Conservation (phyloP, 2,329 filamentous ascomycete genomes). For the Colletotrichum falcatum region DNA sequence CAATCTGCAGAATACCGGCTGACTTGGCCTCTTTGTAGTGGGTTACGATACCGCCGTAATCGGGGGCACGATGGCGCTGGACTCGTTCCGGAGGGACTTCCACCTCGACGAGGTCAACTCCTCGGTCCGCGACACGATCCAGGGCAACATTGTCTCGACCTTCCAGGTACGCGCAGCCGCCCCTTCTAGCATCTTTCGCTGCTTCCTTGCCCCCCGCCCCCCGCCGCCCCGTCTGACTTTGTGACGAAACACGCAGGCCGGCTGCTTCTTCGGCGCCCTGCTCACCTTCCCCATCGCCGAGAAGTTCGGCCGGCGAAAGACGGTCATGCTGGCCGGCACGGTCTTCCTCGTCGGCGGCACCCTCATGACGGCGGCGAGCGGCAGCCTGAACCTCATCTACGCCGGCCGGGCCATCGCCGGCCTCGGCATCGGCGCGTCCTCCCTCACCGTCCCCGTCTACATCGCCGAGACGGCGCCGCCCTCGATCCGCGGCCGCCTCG, state of each 20-base stretch:
- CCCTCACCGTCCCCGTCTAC: constrained; percentile 60
- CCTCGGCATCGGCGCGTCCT: constrained; percentile 63
- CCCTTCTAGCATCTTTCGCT: too few species aligned
- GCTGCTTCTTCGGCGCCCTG: constrained; percentile 56
- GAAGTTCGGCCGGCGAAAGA: constrained; percentile 58
- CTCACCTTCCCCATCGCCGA: constrained; percentile 60
- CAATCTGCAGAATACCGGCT: not conserved
- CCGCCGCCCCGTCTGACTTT: fast-evolving
- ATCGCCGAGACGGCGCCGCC: constrained; percentile 59
- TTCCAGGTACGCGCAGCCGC: constrained; percentile 28
- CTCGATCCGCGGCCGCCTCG: constrained; percentile 62
- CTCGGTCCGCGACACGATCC: constrained; percentile 48
- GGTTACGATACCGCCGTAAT: constrained; percentile 55
- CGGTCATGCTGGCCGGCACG: constrained; percentile 57
- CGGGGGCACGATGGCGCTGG: constrained; percentile 54
- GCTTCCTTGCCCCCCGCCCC: fast-evolving
- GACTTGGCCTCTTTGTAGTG: constrained; percentile 44
- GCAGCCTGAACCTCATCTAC: constrained; percentile 55
- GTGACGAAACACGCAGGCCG: constrained; percentile 51
- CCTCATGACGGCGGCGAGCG: constrained; percentile 51
- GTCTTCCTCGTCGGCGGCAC: constrained; percentile 55
- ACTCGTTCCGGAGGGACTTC: constrained; percentile 53
- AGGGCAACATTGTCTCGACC: constrained; percentile 48
- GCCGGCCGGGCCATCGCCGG: constrained; percentile 64
- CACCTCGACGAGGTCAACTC: constrained; percentile 45